Base-by-base conservation (phyloP, 75 land plant genomes). In the Cunninghamia lanceolata region DNA sequence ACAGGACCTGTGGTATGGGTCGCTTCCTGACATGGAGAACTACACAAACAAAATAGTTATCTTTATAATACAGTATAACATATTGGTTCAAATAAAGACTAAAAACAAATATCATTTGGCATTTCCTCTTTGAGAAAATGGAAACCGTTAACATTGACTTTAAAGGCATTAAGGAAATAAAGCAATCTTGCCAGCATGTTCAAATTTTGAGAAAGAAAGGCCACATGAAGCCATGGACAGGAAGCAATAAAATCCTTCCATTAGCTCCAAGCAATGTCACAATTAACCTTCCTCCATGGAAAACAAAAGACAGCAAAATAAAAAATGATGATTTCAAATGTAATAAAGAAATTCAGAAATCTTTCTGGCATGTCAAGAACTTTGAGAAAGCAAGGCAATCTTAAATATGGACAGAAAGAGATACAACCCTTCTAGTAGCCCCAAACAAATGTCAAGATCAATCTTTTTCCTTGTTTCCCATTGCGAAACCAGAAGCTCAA, bases 1-100 rank as follows among this genome's bases (percentile, higher is more conserved):
- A 92, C 97, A 97, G 38, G 89, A 87, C 82, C 91, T 93, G 89
- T 97, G 99, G 85, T 93, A 97, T 16, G 93, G 92, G 28, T 88
- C 85, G 82, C 82, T 89, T 36, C 93, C 93, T 53, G 91, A 88
- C 89, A 93, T 92, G 34, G 97, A 93, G 81, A 96, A 95, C 99
- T 97, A 87, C 81, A 86, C 17, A 87, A 83, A 34, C 85, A 83
- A 84, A 85, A 54, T 77, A 43, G 19, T 30, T 66, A 63, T 25
- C 14, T 9, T 25, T 54, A 66, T 75, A 35, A 52, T 28, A 39
- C 32, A 35, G 19, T 32, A 46, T 42, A 10, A 40, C 10, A 13
- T 11, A 40, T 38, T 17, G 28, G 4, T 66, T 71, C 21, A 81
- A 83, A 38, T 25, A 25, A 25, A 28, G 68, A 63, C 3, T 19